phyloP scores from a whole-genome alignment of 768 basidiomycete species.

The Brasilioporus rufonigricans region DNA sequence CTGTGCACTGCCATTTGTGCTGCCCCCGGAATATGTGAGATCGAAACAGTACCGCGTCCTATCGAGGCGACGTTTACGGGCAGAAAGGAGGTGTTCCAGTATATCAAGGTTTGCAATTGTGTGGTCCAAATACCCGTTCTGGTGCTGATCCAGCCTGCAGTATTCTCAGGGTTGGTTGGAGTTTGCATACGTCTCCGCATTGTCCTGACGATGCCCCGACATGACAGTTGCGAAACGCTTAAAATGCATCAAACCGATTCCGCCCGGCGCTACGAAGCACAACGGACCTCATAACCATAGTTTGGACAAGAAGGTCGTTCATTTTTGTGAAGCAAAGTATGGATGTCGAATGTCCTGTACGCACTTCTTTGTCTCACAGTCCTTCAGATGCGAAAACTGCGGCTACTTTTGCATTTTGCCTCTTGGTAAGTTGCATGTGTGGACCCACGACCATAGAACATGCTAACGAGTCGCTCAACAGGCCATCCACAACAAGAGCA shows the following conservation, averaged over 20 bases:
- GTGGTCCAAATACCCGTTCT: neutral
- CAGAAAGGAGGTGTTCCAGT: slow-evolving; percentile 58
- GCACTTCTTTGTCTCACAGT: neutral
- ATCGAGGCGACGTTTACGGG: slow-evolving; percentile 64
- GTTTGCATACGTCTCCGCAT: neutral
- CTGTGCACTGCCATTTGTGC: slow-evolving; percentile 43
- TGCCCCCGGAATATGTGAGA: slow-evolving; percentile 32
- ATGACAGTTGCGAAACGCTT: slow-evolving; percentile 47
- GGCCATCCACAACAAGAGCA: slow-evolving; percentile 61
- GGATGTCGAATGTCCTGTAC: neutral
- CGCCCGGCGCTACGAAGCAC: slow-evolving; percentile 42
- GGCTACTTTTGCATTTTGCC: slow-evolving; percentile 60
- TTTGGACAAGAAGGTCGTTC: slow-evolving; percentile 42
- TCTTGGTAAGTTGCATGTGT: slow-evolving; percentile 36
- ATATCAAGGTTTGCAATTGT: slow-evolving; percentile 53
- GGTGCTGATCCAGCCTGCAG: slow-evolving; percentile 24
- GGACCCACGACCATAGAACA: fast-evolving
- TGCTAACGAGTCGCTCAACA: slow-evolving; percentile 20
- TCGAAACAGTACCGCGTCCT: slow-evolving; percentile 44
- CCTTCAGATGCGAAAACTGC: slow-evolving; percentile 49
- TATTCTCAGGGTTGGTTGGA: slow-evolving; percentile 48
- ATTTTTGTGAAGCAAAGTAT: slow-evolving; percentile 53
- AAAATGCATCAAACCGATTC: slow-evolving; percentile 47
- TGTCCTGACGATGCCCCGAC: neutral
- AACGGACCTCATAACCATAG: slow-evolving; percentile 49